These are phyloP conservation scores for Lecanicillium sp. DNA, from an alignment of 2,329 filamentous ascomycete species.

Conservation along the genomic window DNA sequence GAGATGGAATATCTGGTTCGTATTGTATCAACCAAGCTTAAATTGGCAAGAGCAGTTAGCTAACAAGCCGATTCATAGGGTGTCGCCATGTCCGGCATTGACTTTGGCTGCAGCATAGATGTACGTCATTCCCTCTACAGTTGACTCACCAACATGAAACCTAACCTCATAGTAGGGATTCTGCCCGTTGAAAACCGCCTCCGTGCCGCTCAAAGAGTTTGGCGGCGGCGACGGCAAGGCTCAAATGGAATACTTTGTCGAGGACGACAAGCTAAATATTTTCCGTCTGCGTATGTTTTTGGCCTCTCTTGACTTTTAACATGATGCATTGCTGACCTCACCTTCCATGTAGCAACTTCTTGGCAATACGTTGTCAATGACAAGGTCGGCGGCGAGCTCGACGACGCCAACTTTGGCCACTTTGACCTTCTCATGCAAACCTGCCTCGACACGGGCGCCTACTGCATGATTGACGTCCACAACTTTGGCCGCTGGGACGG, in stretches of 20 bases:
- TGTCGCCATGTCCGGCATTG: conserved; percentile 37
- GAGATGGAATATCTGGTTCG: conserved; percentile 11
- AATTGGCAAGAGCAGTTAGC: conserved; percentile 5
- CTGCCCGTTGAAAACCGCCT: conserved; percentile 25
- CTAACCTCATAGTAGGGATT: conserved; percentile 21
- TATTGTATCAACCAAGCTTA: conserved; percentile 8
- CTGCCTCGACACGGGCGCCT: conserved; percentile 46
- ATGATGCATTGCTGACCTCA: not conserved
- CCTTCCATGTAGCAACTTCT: conserved; percentile 29
- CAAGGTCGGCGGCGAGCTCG: conserved; percentile 39
- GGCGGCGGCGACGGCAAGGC: conserved; percentile 19
- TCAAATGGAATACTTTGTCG: conserved; percentile 50
- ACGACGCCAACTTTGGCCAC: conserved; percentile 36
- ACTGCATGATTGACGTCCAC: conserved; percentile 52
- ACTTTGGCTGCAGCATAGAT: conserved; percentile 39
- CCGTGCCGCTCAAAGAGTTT: conserved; percentile 24
- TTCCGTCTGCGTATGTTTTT: conserved; percentile 26
- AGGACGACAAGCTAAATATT: conserved; percentile 42
- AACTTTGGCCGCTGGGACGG: conserved; percentile 55
- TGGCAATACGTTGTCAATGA: conserved; percentile 54
- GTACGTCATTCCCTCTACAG: conserved; percentile 17
- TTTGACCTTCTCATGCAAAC: conserved; percentile 49
- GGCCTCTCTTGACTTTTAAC: not conserved
- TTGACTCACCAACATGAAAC: not conserved
- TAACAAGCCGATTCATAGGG: conserved; percentile 18